Percentiles rank a stretch among this genome's conserved stretches.
Conservation (phyloP, 1,284 basidiomycete genomes). For the Coriolopsis trogii region DNA sequence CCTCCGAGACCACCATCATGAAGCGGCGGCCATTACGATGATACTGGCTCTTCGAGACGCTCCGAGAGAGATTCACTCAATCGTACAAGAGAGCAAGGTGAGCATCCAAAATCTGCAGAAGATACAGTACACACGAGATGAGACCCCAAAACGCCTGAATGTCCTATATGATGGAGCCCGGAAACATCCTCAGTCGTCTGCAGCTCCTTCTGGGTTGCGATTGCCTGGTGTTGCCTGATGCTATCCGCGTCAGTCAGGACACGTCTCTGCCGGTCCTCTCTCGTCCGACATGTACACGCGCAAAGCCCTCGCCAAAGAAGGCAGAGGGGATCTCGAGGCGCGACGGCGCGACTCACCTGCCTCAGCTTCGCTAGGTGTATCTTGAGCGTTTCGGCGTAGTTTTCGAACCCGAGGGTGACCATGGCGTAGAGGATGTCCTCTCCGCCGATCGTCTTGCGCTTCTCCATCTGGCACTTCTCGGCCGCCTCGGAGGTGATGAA, state of each 20-base stretch:
- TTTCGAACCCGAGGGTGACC: slow-evolving; percentile 90
- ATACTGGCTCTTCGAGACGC: too few species aligned
- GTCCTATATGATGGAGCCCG: not conserved
- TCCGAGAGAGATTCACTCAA: too few species aligned
- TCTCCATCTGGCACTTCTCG: slow-evolving; percentile 87
- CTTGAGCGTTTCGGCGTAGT: slow-evolving; percentile 89
- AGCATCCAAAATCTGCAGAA: slow-evolving; percentile 15
- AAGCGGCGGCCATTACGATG: too few species aligned
- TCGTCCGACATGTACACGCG: not conserved
- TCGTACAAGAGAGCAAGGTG: too few species aligned
- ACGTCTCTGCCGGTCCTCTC: not conserved
- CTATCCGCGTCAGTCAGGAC: not conserved
- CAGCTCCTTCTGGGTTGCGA: slow-evolving; percentile 10
- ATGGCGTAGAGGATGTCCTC: slow-evolving; percentile 92
- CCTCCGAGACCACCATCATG: too few species aligned
- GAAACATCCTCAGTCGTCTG: slow-evolving; percentile 12
- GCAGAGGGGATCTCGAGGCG: not conserved
- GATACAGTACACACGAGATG: slow-evolving; percentile 21
- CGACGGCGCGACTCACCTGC: slow-evolving; percentile 57
- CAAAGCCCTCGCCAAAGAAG: not conserved
- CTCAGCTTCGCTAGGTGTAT: slow-evolving; percentile 89
- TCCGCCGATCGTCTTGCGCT: slow-evolving; percentile 87
- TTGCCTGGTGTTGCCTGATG: slow-evolving; percentile 20
- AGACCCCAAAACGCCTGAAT: not conserved
- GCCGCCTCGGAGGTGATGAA: slow-evolving; percentile 93